Conservation (phyloP, 2,329 filamentous ascomycete species). For the Leptographium procerum region DNA sequence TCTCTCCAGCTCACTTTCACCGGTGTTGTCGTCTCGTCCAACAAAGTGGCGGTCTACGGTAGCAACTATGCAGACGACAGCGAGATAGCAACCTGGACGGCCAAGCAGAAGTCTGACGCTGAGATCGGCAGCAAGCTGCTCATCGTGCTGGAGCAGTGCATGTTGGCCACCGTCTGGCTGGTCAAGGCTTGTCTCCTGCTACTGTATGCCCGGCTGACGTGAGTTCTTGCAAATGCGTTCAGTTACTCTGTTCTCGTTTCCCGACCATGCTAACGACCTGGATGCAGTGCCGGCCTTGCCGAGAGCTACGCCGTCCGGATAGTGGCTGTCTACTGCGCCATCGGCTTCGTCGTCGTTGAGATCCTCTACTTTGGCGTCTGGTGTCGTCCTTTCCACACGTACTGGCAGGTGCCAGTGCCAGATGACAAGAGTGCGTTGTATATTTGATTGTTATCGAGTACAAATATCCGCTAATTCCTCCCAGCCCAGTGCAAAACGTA, state of each 20-base stretch:
- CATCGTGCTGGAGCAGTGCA: conserved; percentile 40
- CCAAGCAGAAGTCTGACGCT: conserved; percentile 26
- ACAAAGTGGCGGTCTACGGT: conserved; percentile 30
- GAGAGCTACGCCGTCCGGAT: conserved; percentile 22
- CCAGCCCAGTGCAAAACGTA: conserved; percentile 32
- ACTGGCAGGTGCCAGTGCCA: conserved; percentile 36
- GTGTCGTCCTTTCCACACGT: conserved; percentile 39
- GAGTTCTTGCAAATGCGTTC: conserved; percentile 13
- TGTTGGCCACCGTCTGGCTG: conserved; percentile 38
- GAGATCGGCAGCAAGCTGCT: conserved; percentile 43
- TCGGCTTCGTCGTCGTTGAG: conserved; percentile 11
- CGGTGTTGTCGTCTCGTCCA: conserved; percentile 29
- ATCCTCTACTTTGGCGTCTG: conserved; percentile 24
- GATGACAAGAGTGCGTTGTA: conserved; percentile 16
- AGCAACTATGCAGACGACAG: conserved; percentile 31
- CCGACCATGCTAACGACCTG: neutral
- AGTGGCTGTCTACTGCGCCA: conserved; percentile 19
- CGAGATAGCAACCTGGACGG: conserved; percentile 29
- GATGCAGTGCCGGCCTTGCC: conserved; percentile 11
- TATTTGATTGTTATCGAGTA: neutral
- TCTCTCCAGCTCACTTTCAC: conserved; percentile 22
- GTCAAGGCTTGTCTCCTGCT: conserved; percentile 41
- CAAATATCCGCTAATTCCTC: neutral
- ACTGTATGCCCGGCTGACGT: conserved; percentile 42
- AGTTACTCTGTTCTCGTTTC: neutral